Conservation (phyloP, 768 basidiomycete species). For the Phylloporus sp. region DNA sequence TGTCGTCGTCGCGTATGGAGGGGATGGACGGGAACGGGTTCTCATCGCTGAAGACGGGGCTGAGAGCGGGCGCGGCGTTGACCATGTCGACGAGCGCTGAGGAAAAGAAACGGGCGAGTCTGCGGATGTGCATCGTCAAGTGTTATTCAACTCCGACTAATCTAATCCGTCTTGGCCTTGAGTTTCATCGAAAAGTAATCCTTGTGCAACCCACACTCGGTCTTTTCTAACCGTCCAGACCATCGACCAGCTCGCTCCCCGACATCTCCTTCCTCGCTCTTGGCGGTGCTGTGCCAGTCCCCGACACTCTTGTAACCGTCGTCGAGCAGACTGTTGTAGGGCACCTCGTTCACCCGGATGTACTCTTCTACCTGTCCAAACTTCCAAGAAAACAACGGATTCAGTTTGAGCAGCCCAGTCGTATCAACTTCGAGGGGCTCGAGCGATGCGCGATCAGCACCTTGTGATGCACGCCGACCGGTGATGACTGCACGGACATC, state of each 20-base stretch:
- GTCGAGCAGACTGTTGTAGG: slow-evolving; percentile 80
- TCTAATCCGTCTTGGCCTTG: slow-evolving; percentile 36
- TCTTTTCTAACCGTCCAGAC: slow-evolving; percentile 81
- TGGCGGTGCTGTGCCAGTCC: slow-evolving; percentile 94
- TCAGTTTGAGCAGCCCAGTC: slow-evolving; percentile 89
- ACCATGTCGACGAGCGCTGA: neutral
- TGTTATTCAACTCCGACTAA: neutral
- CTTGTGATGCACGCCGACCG: slow-evolving; percentile 91
- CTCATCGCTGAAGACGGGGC: slow-evolving; percentile 30
- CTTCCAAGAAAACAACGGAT: slow-evolving; percentile 88
- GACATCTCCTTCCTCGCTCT: slow-evolving; percentile 59
- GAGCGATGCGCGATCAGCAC: slow-evolving; percentile 79
- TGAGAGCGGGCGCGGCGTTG: slow-evolving; percentile 4
- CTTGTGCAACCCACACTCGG: slow-evolving; percentile 93
- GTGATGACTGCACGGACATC: slow-evolving; percentile 87
- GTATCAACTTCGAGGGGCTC: slow-evolving; percentile 87
- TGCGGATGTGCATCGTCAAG: neutral
- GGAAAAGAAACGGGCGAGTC: neutral
- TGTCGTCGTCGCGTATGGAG: slow-evolving; percentile 41
- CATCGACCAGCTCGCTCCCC: slow-evolving; percentile 89
- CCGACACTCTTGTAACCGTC: slow-evolving; percentile 95
- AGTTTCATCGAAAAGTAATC: slow-evolving; percentile 80
- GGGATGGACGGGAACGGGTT: slow-evolving; percentile 55
- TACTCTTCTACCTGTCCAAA: slow-evolving; percentile 84
- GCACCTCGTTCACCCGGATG: slow-evolving; percentile 75